Evolutionary conservation across 768 basidiomycete genomes (phyloP).

Genomic region (Favolaschia claudopus): DNA sequence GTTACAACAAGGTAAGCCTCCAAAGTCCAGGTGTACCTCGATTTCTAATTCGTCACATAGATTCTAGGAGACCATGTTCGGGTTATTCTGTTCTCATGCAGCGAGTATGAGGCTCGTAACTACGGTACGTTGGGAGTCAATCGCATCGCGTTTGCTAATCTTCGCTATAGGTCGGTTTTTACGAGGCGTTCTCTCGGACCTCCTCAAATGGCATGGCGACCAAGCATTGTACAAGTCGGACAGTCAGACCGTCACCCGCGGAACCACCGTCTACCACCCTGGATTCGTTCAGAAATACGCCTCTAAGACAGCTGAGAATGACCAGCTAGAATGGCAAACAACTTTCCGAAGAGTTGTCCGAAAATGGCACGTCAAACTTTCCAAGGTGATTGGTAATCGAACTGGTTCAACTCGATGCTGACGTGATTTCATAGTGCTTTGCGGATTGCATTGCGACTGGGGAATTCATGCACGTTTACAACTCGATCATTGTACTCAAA

Average conservation of each 20-base stretch:
- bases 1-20: conserved; percentile 87
- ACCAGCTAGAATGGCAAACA: conserved; percentile 67
- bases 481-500: conserved; percentile 92
- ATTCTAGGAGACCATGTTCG: conserved; percentile 86
- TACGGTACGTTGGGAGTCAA: conserved; percentile 64
- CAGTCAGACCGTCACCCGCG: conserved; percentile 69
- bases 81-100: conserved; percentile 88
- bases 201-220: conserved; percentile 82
- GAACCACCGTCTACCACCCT: conserved; percentile 67
- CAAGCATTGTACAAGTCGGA: conserved; percentile 77
- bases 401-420: background rate
- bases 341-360: conserved; percentile 73
- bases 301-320: conserved; percentile 54
- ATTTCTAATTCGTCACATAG: conserved; percentile 46
- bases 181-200: conserved; percentile 76
- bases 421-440: conserved; percentile 62
- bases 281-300: conserved; percentile 68
- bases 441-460: conserved; percentile 82
- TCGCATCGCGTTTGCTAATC: background rate
- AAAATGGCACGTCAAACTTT: conserved; percentile 87
- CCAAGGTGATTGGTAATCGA: conserved; percentile 54
- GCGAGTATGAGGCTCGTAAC: conserved; percentile 95
- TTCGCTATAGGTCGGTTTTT: conserved; percentile 80
- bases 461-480: conserved; percentile 98
- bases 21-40: conserved; percentile 19